phyloP scores from a whole-genome alignment of 2,329 filamentous ascomycete species.

The Neofusicoccum laricinum region DNA sequence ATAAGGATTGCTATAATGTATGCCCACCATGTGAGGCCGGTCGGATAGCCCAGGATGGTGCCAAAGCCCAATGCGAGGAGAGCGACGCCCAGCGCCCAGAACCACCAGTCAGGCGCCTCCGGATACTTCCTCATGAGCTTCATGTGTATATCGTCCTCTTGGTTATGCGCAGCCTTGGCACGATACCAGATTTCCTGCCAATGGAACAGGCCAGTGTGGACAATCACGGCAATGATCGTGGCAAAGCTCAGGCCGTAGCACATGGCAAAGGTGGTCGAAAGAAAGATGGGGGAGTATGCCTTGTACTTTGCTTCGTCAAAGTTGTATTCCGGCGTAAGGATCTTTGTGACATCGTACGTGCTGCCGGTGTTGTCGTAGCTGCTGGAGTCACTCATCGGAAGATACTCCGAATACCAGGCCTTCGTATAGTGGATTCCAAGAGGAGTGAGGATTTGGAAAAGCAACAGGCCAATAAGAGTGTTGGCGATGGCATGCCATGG shows the following conservation, averaged over 20 bases:
- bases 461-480: slow-evolving; percentile 37
- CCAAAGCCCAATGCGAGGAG: slow-evolving; percentile 52
- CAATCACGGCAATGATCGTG: slow-evolving; percentile 30
- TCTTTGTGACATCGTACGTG: slow-evolving; percentile 58
- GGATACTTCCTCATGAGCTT: slow-evolving; percentile 58
- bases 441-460: slow-evolving; percentile 19
- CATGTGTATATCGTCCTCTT: slow-evolving; percentile 52
- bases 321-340: slow-evolving; percentile 29
- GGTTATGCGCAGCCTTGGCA: slow-evolving; percentile 53
- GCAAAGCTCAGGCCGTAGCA: slow-evolving; percentile 39
- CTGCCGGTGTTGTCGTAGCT: slow-evolving; percentile 66
- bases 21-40: slow-evolving; percentile 70
- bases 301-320: slow-evolving; percentile 39
- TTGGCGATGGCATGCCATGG: slow-evolving; percentile 61
- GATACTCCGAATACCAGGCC: slow-evolving; percentile 60
- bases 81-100: slow-evolving; percentile 43
- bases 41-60: slow-evolving; percentile 55
- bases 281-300: slow-evolving; percentile 38
- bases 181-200: slow-evolving; percentile 30
- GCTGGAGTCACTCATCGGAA: slow-evolving; percentile 13
- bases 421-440: slow-evolving; percentile 52
- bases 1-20: slow-evolving; percentile 66
- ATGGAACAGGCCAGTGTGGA: slow-evolving; percentile 49
- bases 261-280: slow-evolving; percentile 34
- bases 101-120: slow-evolving; percentile 59